phyloP scores from a whole-genome alignment of 345 rosid species.

The Mallotus nudiflorus region DNA sequence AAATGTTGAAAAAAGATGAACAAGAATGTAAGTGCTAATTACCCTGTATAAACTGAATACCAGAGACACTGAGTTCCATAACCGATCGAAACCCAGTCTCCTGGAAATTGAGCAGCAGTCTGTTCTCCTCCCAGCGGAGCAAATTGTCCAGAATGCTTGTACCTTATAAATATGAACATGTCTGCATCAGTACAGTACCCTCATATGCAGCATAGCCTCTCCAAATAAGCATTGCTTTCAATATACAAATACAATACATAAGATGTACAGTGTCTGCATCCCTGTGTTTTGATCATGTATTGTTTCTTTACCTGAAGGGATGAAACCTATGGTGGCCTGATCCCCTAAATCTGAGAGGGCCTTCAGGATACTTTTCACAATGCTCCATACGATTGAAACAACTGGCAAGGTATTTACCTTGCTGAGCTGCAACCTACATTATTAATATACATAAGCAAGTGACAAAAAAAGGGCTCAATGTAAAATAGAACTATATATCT shows the following conservation, averaged over 20 bases:
- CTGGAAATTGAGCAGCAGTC: constrained; percentile 80
- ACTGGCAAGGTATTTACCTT: constrained; percentile 73
- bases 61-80: constrained; percentile 77
- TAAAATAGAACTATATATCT: no score
- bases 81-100: constrained; percentile 82
- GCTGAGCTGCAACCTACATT: constrained; percentile 77
- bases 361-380: constrained; percentile 68
- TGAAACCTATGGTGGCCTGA: constrained; percentile 66
- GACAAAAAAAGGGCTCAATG: no score
- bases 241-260: not conserved
- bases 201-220: no score
- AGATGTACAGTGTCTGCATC: no score
- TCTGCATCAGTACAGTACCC: no score
- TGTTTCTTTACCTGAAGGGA: constrained; percentile 82
- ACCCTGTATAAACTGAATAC: constrained; percentile 87
- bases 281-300: not conserved
- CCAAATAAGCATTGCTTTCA: not conserved
- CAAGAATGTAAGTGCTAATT: not conserved
- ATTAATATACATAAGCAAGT: no score
- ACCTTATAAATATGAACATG: no score
- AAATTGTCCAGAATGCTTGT: constrained; percentile 75
- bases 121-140: constrained; percentile 91
- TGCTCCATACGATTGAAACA: constrained; percentile 74
- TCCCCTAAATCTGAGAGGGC: constrained; percentile 76
- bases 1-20: not conserved